Conservation (phyloP, 2,329 filamentous ascomycete species). For the Alternaria sp. region DNA sequence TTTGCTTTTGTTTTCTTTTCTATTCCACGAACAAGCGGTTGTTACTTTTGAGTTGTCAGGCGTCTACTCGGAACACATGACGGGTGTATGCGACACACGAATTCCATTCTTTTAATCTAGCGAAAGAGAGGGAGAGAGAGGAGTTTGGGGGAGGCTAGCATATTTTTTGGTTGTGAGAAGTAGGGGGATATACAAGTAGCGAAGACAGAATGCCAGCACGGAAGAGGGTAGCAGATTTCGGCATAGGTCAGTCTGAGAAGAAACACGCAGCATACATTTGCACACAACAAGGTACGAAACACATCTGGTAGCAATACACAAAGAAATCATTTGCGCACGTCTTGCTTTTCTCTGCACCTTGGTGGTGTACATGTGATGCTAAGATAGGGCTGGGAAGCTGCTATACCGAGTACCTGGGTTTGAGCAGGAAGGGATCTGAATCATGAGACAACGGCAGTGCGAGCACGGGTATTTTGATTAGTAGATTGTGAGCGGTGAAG, state of each 20-base stretch:
- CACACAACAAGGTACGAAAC: not conserved
- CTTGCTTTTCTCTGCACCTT: not conserved
- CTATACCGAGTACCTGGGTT: constrained; percentile 9
- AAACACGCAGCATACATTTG: not conserved
- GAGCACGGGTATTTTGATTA: constrained; percentile 1
- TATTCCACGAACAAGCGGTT: not conserved
- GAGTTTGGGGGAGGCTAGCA: not conserved
- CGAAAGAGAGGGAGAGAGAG: not conserved
- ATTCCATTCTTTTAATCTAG: constrained; percentile 17
- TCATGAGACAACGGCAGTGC: constrained; percentile 6
- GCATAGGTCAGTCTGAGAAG: not conserved
- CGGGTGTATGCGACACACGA: constrained; percentile 38
- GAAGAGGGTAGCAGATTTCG: not conserved
- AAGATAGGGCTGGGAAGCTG: not conserved
- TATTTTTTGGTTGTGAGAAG: not conserved
- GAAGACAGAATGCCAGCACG: not conserved
- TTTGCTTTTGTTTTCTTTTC: constrained; percentile 5
- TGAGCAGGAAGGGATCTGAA: not conserved
- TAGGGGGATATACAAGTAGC: not conserved
- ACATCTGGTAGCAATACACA: constrained; percentile 6
- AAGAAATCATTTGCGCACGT: not conserved
- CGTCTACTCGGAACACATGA: constrained; percentile 29
- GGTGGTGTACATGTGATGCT: not conserved
- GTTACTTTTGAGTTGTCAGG: not conserved
- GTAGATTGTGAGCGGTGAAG: constrained; percentile 19